These are phyloP conservation scores for Globisporangium solare DNA, from an alignment of 352 stramenopile genomes.

Conservation along the genomic window DNA sequence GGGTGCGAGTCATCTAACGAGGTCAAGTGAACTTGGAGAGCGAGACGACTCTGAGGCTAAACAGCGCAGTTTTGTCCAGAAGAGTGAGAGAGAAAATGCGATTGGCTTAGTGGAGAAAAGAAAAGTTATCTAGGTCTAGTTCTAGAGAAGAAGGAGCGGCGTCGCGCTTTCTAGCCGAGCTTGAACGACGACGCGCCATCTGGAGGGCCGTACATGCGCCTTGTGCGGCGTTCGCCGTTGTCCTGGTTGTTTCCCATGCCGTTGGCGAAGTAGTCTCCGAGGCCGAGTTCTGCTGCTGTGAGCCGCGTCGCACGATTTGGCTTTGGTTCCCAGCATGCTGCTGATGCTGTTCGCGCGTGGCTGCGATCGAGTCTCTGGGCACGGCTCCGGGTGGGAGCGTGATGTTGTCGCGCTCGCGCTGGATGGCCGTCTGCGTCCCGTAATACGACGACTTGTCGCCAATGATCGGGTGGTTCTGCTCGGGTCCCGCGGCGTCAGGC, in stretches of 20 bases:
- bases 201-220: slow-evolving; percentile 39
- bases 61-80: no score
- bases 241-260: slow-evolving; percentile 27
- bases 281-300: slow-evolving; percentile 16
- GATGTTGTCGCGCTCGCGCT: slow-evolving; percentile 39
- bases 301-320: slow-evolving; percentile 6
- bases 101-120: no score
- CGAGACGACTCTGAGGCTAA: no score
- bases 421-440: slow-evolving; percentile 22
- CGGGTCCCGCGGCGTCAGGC: slow-evolving; percentile 17
- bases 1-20: no score
- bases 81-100: no score
- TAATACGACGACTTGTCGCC: slow-evolving; percentile 45
- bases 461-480: slow-evolving; percentile 25
- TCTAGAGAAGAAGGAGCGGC: neutral
- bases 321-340: slow-evolving; percentile 1
- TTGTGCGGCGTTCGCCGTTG: slow-evolving; percentile 29
- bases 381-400: slow-evolving; percentile 35
- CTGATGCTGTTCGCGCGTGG: slow-evolving; percentile 17
- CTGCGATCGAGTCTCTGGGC: slow-evolving; percentile 23
- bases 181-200: slow-evolving; percentile 42
- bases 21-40: no score
- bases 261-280: slow-evolving; percentile 36
- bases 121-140: neutral
- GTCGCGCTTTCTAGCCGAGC: slow-evolving; percentile 23